phyloP scores from a whole-genome alignment of 192 early-diverging fungal genomes.

The Bifiguratus adelaidae region DNA sequence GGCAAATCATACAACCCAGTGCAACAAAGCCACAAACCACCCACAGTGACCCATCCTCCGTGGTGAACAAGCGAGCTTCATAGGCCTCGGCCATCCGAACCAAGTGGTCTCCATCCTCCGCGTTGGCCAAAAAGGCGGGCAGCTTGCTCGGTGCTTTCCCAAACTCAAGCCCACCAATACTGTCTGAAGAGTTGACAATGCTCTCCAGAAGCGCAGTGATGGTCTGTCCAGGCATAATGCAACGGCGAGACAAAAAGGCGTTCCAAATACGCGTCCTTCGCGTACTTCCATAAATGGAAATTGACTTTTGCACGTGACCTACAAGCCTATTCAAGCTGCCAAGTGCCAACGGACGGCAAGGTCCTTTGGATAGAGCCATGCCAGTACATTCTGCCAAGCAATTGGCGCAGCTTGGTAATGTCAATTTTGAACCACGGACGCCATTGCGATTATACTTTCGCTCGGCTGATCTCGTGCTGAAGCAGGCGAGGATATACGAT shows the following conservation, averaged over 20 bases:
- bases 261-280: too few relatives aligned
- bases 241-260: too few relatives aligned
- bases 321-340: too few relatives aligned
- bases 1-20: neutral
- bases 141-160: neutral
- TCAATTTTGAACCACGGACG: slow-evolving; percentile 16
- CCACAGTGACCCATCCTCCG: neutral
- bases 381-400: slow-evolving; percentile 19
- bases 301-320: too few relatives aligned
- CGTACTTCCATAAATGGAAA: too few relatives aligned
- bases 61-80: slow-evolving; percentile 4
- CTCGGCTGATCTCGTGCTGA: slow-evolving; percentile 26
- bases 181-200: slow-evolving; percentile 1
- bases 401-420: slow-evolving; percentile 13
- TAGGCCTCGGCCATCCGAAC: slow-evolving; percentile 6
- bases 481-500: slow-evolving; percentile 45
- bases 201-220: slow-evolving; percentile 1
- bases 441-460: slow-evolving; percentile 34
- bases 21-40: neutral
- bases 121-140: neutral
- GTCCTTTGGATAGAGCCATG: too few relatives aligned
- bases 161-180: slow-evolving; percentile 1
- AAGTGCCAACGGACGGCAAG: too few relatives aligned
- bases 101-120: neutral
- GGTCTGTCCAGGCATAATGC: too few relatives aligned